Conservation (phyloP, 2,329 filamentous ascomycete genomes). For the Calonectria henricotiae region DNA sequence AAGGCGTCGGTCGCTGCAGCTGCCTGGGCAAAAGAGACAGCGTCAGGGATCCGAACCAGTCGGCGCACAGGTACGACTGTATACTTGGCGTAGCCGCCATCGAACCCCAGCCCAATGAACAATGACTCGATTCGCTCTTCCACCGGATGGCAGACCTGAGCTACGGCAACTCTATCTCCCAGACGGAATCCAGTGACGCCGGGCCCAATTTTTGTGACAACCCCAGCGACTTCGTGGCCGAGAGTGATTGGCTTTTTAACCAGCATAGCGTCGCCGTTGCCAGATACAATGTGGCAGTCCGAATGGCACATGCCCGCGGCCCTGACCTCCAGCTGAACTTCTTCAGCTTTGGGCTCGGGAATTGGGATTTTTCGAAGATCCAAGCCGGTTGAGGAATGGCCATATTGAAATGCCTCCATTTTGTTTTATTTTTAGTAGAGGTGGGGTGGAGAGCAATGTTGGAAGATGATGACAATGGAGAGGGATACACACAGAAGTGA, state of each 20-base stretch:
- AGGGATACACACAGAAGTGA: too few species aligned
- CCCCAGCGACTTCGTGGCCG: slow-evolving; percentile 32
- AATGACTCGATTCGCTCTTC: neutral
- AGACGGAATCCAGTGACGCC: neutral
- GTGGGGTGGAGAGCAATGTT: too few species aligned
- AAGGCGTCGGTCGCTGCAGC: slow-evolving; percentile 33
- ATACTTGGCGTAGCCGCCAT: slow-evolving; percentile 35
- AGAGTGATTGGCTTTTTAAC: slow-evolving; percentile 29
- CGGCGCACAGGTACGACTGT: neutral
- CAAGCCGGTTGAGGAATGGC: neutral
- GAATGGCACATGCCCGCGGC: slow-evolving; percentile 34
- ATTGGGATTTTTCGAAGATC: neutral
- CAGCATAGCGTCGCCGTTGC: neutral
- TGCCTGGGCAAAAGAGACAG: slow-evolving; percentile 27
- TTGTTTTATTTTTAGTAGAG: neutral
- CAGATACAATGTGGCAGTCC: slow-evolving; percentile 28
- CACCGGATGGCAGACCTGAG: slow-evolving; percentile 20
- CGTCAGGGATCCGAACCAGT: slow-evolving; percentile 22
- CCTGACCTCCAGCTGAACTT: slow-evolving; percentile 26
- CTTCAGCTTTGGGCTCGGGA: neutral
- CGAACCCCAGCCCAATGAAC: slow-evolving; percentile 25
- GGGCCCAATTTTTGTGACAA: slow-evolving; percentile 21
- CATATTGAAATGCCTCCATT: slow-evolving; percentile 13
- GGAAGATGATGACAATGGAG: neutral
- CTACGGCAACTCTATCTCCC: slow-evolving; percentile 29